A percentile compares a stretch with the other conserved stretches of the same genome.
These are phyloP conservation scores for Fusarium setosum DNA, from an alignment of 2,329 filamentous ascomycete species.

Conservation along the genomic window DNA sequence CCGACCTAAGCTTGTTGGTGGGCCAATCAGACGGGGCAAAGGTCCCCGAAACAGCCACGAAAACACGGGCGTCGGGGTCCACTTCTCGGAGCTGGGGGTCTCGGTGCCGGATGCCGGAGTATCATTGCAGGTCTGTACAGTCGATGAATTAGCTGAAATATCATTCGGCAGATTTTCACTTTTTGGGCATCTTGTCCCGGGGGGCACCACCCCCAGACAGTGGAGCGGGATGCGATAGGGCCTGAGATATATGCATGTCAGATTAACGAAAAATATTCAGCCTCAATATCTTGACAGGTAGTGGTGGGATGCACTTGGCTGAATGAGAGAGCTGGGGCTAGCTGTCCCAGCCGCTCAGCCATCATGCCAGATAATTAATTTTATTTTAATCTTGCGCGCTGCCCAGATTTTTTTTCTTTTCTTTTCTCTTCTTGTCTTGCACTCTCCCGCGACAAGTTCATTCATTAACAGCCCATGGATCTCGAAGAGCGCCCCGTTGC, in stretches of 20 bases:
- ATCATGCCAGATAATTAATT: background rate
- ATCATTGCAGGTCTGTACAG: background rate
- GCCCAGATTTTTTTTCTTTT: background rate
- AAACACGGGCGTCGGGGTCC: background rate
- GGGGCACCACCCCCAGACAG: background rate
- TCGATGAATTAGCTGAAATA: background rate
- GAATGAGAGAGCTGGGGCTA: background rate
- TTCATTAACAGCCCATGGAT: slow-evolving; percentile 32
- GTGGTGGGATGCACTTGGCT: background rate
- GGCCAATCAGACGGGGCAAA: background rate
- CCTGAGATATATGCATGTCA: background rate
- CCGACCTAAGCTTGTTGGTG: background rate
- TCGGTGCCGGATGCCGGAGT: background rate
- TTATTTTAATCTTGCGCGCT: background rate
- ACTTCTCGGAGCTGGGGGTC: background rate
- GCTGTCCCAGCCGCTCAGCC: slow-evolving; percentile 2
- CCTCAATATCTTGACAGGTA: background rate
- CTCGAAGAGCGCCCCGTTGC: slow-evolving; percentile 41
- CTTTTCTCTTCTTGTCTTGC: background rate
- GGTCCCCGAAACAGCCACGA: slow-evolving; percentile 1
- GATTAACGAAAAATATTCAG: background rate
- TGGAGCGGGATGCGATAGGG: too few species aligned
- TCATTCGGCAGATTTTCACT: background rate
- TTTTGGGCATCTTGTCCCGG: background rate
- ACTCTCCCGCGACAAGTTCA: slow-evolving; percentile 15